A percentile compares a stretch with the other conserved stretches of the same genome.
Evolutionary conservation across 441 rosid species (phyloP).

Genomic region (Francoa sonchifolia): DNA sequence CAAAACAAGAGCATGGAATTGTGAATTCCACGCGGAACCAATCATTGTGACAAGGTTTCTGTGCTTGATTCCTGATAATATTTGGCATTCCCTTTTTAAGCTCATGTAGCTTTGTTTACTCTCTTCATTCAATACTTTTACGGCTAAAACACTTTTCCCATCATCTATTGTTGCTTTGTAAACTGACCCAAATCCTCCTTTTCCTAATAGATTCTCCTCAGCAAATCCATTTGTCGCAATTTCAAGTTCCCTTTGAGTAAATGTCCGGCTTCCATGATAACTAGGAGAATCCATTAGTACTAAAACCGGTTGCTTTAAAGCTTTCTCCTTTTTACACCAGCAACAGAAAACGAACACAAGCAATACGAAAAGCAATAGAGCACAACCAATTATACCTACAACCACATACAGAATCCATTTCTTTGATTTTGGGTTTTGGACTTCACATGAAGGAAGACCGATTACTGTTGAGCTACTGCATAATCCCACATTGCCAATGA

Average conservation of each 20-base stretch:
- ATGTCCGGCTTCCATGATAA: slow-evolving; percentile 7
- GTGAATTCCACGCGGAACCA: slow-evolving; percentile 3
- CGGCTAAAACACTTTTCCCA: neutral
- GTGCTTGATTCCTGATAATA: slow-evolving; percentile 3
- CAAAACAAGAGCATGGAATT: slow-evolving; percentile 12
- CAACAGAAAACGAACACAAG: neutral
- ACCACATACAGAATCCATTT: neutral
- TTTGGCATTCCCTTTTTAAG: slow-evolving; percentile 5
- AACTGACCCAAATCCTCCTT: slow-evolving; percentile 21
- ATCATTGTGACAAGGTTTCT: slow-evolving; percentile 7
- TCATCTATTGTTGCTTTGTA: slow-evolving; percentile 10
- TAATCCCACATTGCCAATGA: slow-evolving; percentile 15
- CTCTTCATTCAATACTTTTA: slow-evolving; percentile 8
- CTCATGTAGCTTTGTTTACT: slow-evolving; percentile 7
- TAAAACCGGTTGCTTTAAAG: neutral
- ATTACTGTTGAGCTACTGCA: neutral
- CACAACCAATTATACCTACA: neutral
- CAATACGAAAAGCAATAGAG: neutral
- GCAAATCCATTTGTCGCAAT: slow-evolving; percentile 16
- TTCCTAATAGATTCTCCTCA: slow-evolving; percentile 15
- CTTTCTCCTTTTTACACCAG: neutral
- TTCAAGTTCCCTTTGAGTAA: slow-evolving; percentile 7
- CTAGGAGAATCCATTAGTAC: neutral
- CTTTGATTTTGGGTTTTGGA: neutral
- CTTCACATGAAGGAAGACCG: slow-evolving; percentile 5